phyloP scores from a whole-genome alignment of 208 protist genomes.

The Phytomonas francai region DNA sequence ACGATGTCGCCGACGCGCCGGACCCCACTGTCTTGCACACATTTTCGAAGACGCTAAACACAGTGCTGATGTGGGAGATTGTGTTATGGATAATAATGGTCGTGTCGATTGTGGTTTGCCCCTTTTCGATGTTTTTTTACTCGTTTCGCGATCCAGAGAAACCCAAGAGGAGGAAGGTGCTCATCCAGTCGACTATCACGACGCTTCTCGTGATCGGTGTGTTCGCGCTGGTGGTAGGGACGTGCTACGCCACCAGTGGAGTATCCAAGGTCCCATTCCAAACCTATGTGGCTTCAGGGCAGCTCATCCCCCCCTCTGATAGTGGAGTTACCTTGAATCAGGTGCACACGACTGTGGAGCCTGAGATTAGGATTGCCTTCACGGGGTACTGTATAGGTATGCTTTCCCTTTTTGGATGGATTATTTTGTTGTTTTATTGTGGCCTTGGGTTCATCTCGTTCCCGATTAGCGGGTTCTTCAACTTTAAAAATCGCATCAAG shows the following conservation, averaged over 20 bases:
- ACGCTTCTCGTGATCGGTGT: conserved; percentile 50
- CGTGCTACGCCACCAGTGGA: conserved; percentile 52
- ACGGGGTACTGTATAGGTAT: conserved; percentile 81
- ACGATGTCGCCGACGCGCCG: conserved; percentile 86
- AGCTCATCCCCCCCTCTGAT: conserved; percentile 18
- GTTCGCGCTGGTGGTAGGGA: conserved; percentile 41
- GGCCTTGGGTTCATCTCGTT: conserved; percentile 88
- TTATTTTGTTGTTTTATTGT: conserved; percentile 91
- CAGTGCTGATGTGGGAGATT: conserved; percentile 83
- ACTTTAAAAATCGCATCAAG: conserved; percentile 44
- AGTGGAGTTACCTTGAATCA: conserved; percentile 12
- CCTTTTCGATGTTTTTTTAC: conserved; percentile 92
- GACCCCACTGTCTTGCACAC: conserved; percentile 49
- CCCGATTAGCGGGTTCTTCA: conserved; percentile 54
- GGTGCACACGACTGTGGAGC: conserved; percentile 11
- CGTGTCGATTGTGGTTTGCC: conserved; percentile 77
- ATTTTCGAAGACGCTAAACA: conserved; percentile 67
- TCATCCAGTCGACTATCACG: conserved; percentile 60
- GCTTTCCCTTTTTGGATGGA: conserved; percentile 77
- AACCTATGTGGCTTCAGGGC: conserved; percentile 23
- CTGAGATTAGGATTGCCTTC: conserved; percentile 46
- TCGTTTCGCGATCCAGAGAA: conserved; percentile 88
- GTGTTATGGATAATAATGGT: conserved; percentile 66
- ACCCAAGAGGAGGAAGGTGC: conserved; percentile 34
- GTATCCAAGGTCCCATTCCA: conserved; percentile 32